These are phyloP conservation scores for Helminthosporium solani DNA, from an alignment of 2,329 filamentous ascomycete genomes.

Conservation along the genomic window DNA sequence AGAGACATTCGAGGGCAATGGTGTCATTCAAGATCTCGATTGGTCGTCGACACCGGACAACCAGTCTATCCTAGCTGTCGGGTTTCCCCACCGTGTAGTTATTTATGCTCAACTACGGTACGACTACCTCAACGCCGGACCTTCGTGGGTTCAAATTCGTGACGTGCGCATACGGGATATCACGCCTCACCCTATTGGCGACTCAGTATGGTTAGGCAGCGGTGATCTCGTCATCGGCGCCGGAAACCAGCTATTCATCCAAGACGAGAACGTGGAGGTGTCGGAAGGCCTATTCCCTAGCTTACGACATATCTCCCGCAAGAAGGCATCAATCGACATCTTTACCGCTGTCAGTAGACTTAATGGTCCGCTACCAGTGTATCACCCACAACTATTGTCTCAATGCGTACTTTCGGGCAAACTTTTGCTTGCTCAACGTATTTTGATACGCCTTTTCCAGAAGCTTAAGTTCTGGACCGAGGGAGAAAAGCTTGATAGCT, in stretches of 20 bases:
- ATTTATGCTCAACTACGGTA: slow-evolving; percentile 86
- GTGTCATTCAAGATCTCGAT: slow-evolving; percentile 81
- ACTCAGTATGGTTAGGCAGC: slow-evolving; percentile 86
- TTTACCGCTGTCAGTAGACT: slow-evolving; percentile 80
- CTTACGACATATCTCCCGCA: slow-evolving; percentile 52
- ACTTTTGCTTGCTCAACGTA: slow-evolving; percentile 65
- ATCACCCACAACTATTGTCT: slow-evolving; percentile 87
- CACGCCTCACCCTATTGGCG: slow-evolving; percentile 87
- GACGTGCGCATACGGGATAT: slow-evolving; percentile 79
- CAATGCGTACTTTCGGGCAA: slow-evolving; percentile 86
- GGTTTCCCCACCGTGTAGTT: slow-evolving; percentile 81
- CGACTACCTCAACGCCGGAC: slow-evolving; percentile 83
- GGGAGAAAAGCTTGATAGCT: slow-evolving; percentile 76
- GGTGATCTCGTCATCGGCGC: slow-evolving; percentile 85
- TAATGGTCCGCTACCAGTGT: slow-evolving; percentile 84
- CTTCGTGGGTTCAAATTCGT: slow-evolving; percentile 84
- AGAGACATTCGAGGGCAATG: slow-evolving; percentile 69
- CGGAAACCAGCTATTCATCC: slow-evolving; percentile 87
- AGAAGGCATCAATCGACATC: slow-evolving; percentile 62
- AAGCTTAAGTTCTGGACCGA: slow-evolving; percentile 80
- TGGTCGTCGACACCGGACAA: slow-evolving; percentile 91
- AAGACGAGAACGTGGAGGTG: slow-evolving; percentile 71
- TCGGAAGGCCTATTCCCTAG: slow-evolving; percentile 61
- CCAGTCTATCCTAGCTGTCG: slow-evolving; percentile 88
- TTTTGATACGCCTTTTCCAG: slow-evolving; percentile 71